These are phyloP conservation scores for Laburnicola sp. DNA, from an alignment of 2,329 filamentous ascomycete genomes.

Conservation along the genomic window DNA sequence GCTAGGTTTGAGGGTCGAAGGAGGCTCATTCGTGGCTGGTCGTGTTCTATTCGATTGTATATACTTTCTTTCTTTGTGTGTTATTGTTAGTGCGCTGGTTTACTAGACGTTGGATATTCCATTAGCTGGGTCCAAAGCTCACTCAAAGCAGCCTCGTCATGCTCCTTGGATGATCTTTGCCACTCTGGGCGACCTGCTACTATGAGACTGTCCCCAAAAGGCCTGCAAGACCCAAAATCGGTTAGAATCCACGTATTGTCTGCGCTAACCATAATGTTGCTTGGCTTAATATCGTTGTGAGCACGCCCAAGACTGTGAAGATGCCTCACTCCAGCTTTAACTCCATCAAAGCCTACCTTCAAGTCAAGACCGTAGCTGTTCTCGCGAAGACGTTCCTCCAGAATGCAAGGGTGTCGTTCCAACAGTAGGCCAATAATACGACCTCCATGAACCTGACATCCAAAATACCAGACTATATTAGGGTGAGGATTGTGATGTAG, in stretches of 20 bases:
- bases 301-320: constrained; percentile 26
- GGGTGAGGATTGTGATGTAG: constrained; percentile 11
- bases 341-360: constrained; percentile 2
- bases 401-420: constrained; percentile 5
- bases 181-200: constrained; percentile 24
- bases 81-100: no score
- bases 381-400: constrained; percentile 1
- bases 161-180: constrained; percentile 11
- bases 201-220: constrained; percentile 29
- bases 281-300: constrained; percentile 44
- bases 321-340: background rate
- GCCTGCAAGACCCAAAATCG: constrained; percentile 42
- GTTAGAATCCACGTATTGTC: constrained; percentile 35
- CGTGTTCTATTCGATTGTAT: no score
- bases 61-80: no score
- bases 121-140: background rate
- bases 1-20: background rate
- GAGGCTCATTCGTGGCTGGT: no score
- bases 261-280: constrained; percentile 40
- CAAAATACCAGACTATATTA: constrained; percentile 13
- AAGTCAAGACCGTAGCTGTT: constrained; percentile 3
- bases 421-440: constrained; percentile 9
- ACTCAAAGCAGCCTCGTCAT: constrained; percentile 12
- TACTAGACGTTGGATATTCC: no score
- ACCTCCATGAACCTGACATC: constrained; percentile 9